Evolutionary conservation across 805 yeast genomes (phyloP).

Genomic region (Lipomyces starkeyi): DNA sequence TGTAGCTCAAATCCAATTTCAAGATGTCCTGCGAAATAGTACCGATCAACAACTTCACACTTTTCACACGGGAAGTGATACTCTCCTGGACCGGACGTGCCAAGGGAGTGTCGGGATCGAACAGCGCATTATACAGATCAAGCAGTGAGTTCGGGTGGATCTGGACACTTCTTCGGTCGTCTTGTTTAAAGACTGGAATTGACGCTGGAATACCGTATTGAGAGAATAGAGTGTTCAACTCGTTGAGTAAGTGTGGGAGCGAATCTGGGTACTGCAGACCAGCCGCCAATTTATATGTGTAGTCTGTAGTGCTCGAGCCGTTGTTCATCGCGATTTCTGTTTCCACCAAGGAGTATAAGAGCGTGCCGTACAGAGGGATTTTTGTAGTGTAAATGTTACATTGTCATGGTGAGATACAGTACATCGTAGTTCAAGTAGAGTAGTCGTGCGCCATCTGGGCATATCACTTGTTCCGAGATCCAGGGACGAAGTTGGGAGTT

Average conservation of each 20-base stretch:
- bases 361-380: neutral
- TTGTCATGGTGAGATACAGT: neutral
- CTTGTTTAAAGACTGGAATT: neutral
- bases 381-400: neutral
- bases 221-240: conserved; percentile 1
- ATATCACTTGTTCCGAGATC: too few species aligned
- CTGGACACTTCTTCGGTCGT: neutral
- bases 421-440: too few species aligned
- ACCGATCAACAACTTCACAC: conserved; percentile 27
- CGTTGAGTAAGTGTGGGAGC: neutral
- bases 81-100: conserved; percentile 22
- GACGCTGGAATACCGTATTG: conserved; percentile 5
- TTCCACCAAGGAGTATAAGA: neutral
- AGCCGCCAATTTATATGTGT: neutral
- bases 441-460: too few species aligned
- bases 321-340: neutral
- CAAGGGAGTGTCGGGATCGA: conserved; percentile 9
- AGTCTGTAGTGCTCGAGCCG: neutral
- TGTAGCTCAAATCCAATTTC: conserved; percentile 15
- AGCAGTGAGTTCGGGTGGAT: conserved; percentile 21
- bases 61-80: conserved; percentile 21
- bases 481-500: too few species aligned
- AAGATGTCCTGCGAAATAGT: conserved; percentile 28
- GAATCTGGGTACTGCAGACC: neutral
- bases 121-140: conserved; percentile 22